Conservation (phyloP, 768 basidiomycete species). For the Lactarius psammicola region DNA sequence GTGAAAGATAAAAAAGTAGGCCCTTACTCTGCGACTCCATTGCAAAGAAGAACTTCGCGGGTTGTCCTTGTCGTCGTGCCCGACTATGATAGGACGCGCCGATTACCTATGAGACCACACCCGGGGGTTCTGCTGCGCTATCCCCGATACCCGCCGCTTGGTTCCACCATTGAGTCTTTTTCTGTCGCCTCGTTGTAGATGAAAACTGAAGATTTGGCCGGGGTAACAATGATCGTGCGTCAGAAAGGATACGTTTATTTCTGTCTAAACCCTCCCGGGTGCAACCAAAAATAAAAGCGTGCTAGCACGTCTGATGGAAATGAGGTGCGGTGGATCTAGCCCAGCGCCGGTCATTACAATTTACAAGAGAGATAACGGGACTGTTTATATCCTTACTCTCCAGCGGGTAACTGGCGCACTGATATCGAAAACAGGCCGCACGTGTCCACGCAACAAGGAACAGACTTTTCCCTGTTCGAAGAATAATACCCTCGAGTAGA, state of each 20-base stretch:
- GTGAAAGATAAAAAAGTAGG: not conserved
- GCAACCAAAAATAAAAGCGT: not conserved
- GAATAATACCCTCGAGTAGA: not conserved
- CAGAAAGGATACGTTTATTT: not conserved
- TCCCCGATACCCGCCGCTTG: not conserved
- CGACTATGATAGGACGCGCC: not conserved
- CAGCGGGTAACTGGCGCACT: not conserved
- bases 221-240: not conserved
- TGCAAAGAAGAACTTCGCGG: not conserved
- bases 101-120: not conserved
- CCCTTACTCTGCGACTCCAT: not conserved
- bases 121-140: not conserved
- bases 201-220: not conserved
- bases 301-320: not conserved
- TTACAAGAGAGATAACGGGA: not conserved
- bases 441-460: not conserved
- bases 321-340: not conserved
- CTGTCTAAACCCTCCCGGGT: not conserved
- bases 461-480: not conserved
- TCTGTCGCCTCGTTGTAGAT: not conserved
- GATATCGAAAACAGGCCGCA: not conserved
- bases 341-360: not conserved
- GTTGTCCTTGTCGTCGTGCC: not conserved
- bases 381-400: not conserved
- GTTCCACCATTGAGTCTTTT: not conserved